These are phyloP conservation scores for Globisporangium radiosum DNA, from an alignment of 352 stramenopile genomes.

Conservation along the genomic window DNA sequence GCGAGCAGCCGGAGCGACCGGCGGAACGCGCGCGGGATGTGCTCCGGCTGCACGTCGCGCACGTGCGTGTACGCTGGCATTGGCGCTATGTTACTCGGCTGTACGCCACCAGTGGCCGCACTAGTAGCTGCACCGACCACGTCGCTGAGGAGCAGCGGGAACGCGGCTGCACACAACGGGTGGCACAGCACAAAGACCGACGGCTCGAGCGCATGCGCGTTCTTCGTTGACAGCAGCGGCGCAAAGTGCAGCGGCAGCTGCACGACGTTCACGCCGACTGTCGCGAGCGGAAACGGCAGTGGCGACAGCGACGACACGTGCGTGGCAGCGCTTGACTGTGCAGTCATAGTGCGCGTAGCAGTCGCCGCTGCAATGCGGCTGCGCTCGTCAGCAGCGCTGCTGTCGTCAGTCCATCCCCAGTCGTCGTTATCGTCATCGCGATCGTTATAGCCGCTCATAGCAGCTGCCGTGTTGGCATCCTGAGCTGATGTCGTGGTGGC, in stretches of 20 bases:
- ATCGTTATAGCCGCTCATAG: not conserved
- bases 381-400: not conserved
- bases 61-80: conserved; percentile 39
- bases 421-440: conserved; percentile 20
- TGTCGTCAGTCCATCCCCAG: conserved; percentile 48
- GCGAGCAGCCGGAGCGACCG: conserved; percentile 60
- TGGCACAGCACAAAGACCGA: conserved; percentile 73
- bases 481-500: too few relatives aligned
- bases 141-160: conserved; percentile 63
- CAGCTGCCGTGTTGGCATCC: not conserved
- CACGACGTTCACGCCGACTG: conserved; percentile 29
- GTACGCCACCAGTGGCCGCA: not conserved
- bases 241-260: conserved; percentile 56
- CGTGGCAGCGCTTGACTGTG: not conserved
- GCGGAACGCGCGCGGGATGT: conserved; percentile 58
- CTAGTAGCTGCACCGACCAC: conserved; percentile 12
- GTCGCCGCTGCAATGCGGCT: not conserved
- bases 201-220: conserved; percentile 25
- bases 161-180: conserved; percentile 54
- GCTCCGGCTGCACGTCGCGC: conserved; percentile 54
- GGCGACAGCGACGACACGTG: not conserved
- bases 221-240: conserved; percentile 40
- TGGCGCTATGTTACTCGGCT: not conserved
- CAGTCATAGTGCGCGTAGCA: not conserved
- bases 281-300: not conserved